A percentile compares a stretch with the other conserved stretches of the same genome.
phyloP scores from a whole-genome alignment of 208 protist genomes.

The Zelonia costaricensis region DNA sequence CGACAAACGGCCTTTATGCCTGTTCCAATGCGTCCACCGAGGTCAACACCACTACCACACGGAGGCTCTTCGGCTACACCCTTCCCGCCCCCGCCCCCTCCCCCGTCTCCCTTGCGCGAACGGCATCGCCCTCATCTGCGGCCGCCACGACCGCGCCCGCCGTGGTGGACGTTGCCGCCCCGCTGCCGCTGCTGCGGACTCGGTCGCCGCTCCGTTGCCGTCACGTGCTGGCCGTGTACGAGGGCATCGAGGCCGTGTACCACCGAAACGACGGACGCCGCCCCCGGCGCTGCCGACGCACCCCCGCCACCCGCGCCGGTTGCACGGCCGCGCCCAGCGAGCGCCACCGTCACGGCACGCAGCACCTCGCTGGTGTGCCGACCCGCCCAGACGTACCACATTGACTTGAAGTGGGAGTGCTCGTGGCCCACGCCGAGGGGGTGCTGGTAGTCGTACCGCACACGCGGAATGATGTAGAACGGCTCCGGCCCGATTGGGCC shows the following conservation, averaged over 20 bases:
- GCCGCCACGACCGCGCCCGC: background rate
- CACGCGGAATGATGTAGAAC: slow-evolving; percentile 60
- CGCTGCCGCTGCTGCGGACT: slow-evolving; percentile 37
- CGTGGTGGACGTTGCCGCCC: background rate
- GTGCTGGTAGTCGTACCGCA: slow-evolving; percentile 67
- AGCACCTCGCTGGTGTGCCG: slow-evolving; percentile 52
- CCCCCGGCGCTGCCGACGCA: background rate
- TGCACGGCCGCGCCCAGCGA: slow-evolving; percentile 4
- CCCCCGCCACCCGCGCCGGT: background rate
- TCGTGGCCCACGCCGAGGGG: slow-evolving; percentile 56
- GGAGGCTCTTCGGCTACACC: no score
- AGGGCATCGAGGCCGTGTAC: slow-evolving; percentile 57
- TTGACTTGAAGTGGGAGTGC: slow-evolving; percentile 77
- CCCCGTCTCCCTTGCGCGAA: background rate
- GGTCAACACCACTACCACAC: no score
- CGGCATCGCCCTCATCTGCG: background rate
- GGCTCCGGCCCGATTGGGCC: slow-evolving; percentile 35
- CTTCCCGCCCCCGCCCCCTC: no score
- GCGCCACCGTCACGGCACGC: slow-evolving; percentile 38
- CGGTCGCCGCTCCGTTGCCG: slow-evolving; percentile 22
- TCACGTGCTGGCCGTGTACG: slow-evolving; percentile 36
- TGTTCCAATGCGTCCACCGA: no score
- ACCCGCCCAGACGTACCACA: slow-evolving; percentile 75
- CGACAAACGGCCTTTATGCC: no score
- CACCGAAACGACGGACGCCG: slow-evolving; percentile 12